A percentile compares a stretch with the other conserved stretches of the same genome.
Conservation (phyloP, 352 stramenopile genomes). For the Globisporangium splendens region DNA sequence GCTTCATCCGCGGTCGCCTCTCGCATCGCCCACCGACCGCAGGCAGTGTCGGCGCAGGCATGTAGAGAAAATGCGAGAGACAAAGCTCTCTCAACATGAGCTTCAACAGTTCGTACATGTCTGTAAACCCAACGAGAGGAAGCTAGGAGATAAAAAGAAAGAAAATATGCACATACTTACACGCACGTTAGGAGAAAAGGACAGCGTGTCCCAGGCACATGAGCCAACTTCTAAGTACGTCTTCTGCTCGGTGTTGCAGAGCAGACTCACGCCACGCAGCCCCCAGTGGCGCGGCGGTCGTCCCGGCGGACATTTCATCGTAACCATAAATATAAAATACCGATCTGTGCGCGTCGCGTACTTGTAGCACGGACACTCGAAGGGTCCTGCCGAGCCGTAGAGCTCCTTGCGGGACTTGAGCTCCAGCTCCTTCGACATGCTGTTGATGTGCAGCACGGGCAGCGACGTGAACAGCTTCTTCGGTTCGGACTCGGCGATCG, state of each 20-base stretch:
- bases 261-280: conserved; percentile 89
- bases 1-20: conserved; percentile 76
- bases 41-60: conserved; percentile 2
- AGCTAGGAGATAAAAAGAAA: too few relatives aligned
- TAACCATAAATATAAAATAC: conserved; percentile 97
- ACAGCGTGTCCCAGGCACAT: too few relatives aligned
- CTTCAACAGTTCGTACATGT: too few relatives aligned
- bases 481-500: conserved; percentile 94
- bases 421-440: conserved; percentile 92
- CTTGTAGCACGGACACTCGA: conserved; percentile 97
- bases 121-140: too few relatives aligned
- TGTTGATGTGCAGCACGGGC: conserved; percentile 95
- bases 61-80: conserved; percentile 8
- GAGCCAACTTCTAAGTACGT: too few relatives aligned
- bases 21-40: conserved; percentile 41
- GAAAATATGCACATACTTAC: too few relatives aligned
- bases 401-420: conserved; percentile 91
- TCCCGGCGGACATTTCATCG: conserved; percentile 86
- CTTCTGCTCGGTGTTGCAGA: conserved; percentile 92
- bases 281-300: conserved; percentile 93
- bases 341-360: conserved; percentile 93
- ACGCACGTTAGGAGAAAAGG: too few relatives aligned
- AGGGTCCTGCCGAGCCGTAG: conserved; percentile 90
- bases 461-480: conserved; percentile 97
- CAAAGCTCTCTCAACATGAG: too few relatives aligned